These are phyloP conservation scores for Pseudogymnoascus sp. DNA, from an alignment of 2,329 filamentous ascomycete genomes.

Conservation along the genomic window DNA sequence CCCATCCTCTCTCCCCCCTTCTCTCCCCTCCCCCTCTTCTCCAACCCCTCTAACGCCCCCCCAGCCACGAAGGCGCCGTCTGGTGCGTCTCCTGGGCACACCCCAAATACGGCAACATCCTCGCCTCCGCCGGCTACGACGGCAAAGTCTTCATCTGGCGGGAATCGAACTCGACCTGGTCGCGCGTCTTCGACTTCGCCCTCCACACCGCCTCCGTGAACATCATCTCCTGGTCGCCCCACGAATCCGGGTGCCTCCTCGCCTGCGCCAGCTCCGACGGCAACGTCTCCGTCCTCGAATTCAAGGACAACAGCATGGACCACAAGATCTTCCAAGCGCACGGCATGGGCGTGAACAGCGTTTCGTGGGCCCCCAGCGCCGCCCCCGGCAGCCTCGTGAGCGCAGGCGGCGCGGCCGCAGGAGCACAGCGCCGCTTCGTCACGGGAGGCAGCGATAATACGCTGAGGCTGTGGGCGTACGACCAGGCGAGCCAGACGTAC, in stretches of 20 bases:
- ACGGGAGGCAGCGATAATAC: conserved; percentile 92
- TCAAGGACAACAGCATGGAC: conserved; percentile 91
- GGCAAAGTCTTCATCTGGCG: conserved; percentile 99
- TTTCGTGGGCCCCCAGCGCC: conserved; percentile 87
- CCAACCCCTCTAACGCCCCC: conserved; percentile 16
- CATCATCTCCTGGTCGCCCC: conserved; percentile 94
- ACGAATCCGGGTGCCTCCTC: conserved; percentile 89
- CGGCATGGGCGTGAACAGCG: conserved; percentile 88
- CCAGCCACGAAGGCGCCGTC: conserved; percentile 88
- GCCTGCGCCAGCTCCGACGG: conserved; percentile 93
- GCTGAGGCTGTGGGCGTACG: conserved; percentile 88
- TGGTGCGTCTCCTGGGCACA: conserved; percentile 99
- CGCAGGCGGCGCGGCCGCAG: conserved; percentile 53
- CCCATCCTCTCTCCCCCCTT: not conserved
- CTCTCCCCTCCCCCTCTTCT: not conserved
- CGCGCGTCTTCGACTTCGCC: conserved; percentile 86
- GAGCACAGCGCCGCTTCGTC: conserved; percentile 73
- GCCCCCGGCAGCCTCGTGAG: conserved; percentile 79
- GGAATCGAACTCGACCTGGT: conserved; percentile 68
- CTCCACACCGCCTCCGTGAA: conserved; percentile 95
- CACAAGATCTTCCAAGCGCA: conserved; percentile 87
- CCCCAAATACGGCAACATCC: conserved; percentile 96
- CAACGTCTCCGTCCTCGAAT: conserved; percentile 88
- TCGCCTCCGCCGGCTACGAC: conserved; percentile 92
- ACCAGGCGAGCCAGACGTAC: conserved; percentile 53